Evolutionary conservation across 148 eudicot genomes (phyloP).

Genomic region (Fagopyrum esculentum): DNA sequence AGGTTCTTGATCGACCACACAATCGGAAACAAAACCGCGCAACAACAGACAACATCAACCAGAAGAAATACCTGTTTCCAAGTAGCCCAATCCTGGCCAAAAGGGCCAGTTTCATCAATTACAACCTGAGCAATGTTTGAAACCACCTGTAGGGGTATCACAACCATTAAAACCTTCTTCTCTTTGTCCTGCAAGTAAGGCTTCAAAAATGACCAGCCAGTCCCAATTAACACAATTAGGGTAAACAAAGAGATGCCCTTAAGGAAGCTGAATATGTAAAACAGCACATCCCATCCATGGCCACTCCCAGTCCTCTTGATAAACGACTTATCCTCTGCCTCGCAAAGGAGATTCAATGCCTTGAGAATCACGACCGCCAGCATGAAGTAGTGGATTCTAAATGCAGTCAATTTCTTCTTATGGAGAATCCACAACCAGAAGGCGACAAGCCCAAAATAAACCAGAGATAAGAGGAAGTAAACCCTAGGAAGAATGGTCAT

Average conservation of each 20-base stretch:
- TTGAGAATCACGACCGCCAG: slow-evolving; percentile 51
- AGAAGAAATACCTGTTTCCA: slow-evolving; percentile 77
- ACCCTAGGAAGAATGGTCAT: slow-evolving; percentile 46
- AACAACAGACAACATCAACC: slow-evolving; percentile 76
- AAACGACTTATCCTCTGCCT: slow-evolving; percentile 69
- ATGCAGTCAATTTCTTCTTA: slow-evolving; percentile 43
- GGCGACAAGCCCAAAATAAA: slow-evolving; percentile 28
- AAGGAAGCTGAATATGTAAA: slow-evolving; percentile 65
- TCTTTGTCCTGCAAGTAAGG: slow-evolving; percentile 75
- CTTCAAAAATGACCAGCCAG: slow-evolving; percentile 84
- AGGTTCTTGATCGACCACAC: slow-evolving; percentile 88
- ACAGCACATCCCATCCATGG: slow-evolving; percentile 64
- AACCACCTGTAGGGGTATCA: slow-evolving; percentile 69
- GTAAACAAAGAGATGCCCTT: slow-evolving; percentile 66
- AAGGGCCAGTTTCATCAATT: slow-evolving; percentile 61
- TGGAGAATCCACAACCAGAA: slow-evolving; percentile 39
- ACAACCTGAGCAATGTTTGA: slow-evolving; percentile 72
- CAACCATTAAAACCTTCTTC: slow-evolving; percentile 74
- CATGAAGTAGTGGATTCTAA: slow-evolving; percentile 63
- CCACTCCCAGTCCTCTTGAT: slow-evolving; percentile 60
- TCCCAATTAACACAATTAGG: slow-evolving; percentile 74
- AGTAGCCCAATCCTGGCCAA: slow-evolving; percentile 48
- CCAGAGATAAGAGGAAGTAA: slow-evolving; percentile 39
- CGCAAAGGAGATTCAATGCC: slow-evolving; percentile 56
- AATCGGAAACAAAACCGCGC: slow-evolving; percentile 72